phyloP scores from a whole-genome alignment of 148 eudicot species.

The Vaccinium macrocarpon region DNA sequence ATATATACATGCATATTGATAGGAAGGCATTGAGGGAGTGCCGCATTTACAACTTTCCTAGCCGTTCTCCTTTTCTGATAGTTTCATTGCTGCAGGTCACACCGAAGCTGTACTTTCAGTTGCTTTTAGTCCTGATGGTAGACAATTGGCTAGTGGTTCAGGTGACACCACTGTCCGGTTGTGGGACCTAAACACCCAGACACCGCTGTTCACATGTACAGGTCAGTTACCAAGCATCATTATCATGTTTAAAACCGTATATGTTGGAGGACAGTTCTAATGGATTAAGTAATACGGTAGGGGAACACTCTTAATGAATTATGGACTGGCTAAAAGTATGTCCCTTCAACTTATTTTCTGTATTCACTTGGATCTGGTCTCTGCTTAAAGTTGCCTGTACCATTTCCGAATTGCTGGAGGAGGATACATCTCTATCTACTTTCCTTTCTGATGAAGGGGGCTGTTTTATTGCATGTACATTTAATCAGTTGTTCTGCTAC shows the following conservation, averaged over 20 bases:
- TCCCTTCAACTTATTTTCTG: background rate
- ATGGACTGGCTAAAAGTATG: background rate
- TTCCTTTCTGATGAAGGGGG: background rate
- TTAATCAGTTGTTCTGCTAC: background rate
- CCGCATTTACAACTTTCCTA: background rate
- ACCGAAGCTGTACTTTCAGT: constrained; percentile 93
- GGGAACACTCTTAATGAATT: background rate
- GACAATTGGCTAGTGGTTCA: constrained; percentile 91
- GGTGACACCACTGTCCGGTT: constrained; percentile 95
- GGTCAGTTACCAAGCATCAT: constrained; percentile 33
- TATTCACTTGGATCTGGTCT: background rate
- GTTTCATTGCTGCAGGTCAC: constrained; percentile 57
- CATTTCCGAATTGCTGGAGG: background rate
- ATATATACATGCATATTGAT: background rate
- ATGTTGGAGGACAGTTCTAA: background rate
- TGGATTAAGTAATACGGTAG: background rate
- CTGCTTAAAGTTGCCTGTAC: background rate
- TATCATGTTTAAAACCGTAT: background rate
- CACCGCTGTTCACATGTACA: constrained; percentile 86
- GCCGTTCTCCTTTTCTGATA: background rate
- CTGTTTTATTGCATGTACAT: background rate
- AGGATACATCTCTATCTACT: background rate
- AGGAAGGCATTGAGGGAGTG: background rate
- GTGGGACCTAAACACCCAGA: constrained; percentile 90
- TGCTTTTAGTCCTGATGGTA: constrained; percentile 94